Evolutionary conservation across 495 filamentous ascomycete species (phyloP), one percentile per base, ranked within the genome.

Genomic region (Saxophila tyrrhenica): DNA sequence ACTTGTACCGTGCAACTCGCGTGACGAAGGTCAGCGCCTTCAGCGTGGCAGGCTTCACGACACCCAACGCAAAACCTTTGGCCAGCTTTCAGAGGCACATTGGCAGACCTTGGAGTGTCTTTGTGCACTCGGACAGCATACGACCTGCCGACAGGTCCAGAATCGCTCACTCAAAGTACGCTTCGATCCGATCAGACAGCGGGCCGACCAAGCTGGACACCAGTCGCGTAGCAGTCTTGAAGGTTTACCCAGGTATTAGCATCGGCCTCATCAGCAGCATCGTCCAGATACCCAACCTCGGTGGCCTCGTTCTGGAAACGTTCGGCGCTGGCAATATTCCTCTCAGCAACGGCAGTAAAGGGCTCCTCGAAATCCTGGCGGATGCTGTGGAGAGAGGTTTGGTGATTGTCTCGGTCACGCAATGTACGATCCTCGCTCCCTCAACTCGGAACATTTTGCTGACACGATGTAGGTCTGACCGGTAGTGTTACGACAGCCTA

Each of bases 271-370:
- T 98, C 15, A 87, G 94, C 65, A 85, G 84, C 5, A 89, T 98
- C 19, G 73, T 97, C 51, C 74, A 76, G 25, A 68, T 92, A n/a
- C 79, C 87, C 3, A 81, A 82, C 11, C 72, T 98, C 11, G 79
- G 84, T 48, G 92, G 92, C 0, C 69, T 98, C 41, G 82, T 98
- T 19, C 73, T 98, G 23, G 90, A 96, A 73, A 96, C 92, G 0
- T 98, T 96, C 68, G 92, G 92, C 25, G 86, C 90, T 57, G 92
- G 92, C 25, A 98, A 96, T 67, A 87, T 91, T 0, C 92, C 92
- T 1, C 49, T 51, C 29, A 21, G 82, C 81, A 29, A 87, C 87
- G 5, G 80, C 81, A 32, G 92, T 67, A 85, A 83, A 22, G 83
- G 81, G 45, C 73, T 98, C 66, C 94, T 86, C 43, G 82, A 82